Evolutionary conservation across 352 stramenopile species (phyloP), one percentile per base, ranked within the genome.

Genomic region (Globisporangium lucens): DNA sequence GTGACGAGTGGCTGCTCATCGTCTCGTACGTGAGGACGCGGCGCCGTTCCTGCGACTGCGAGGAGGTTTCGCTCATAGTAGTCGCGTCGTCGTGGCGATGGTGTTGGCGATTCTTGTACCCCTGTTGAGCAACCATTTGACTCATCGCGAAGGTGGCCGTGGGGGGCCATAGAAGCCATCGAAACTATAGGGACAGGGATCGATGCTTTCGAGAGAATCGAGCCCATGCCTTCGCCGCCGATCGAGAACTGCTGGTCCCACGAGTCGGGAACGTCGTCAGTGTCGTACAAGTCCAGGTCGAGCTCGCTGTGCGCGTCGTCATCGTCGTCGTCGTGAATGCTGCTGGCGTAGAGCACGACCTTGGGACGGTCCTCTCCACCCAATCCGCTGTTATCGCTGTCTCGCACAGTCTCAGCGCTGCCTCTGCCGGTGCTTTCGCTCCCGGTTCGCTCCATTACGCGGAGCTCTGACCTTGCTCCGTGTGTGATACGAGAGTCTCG

Each of bases 201-300:
- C 36, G 38, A 27, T 24, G 63, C 20, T 43, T 69, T 56, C 22
- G 64, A 58, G 20, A 65, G 62, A 27, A 75, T 70, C 29, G 71
- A 74, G 20, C 56, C 43, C 12, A 51, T 1, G 9, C 36, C 47
- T 20, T 60, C 49, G 20, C 30, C 66, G 3, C 29, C 59, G 41
- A 71, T 71, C 17, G 66, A 71, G 59, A 67, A 67, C 27, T 63
- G 66, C 36, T 71, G 57, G 58, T 70, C 43, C 55, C 57, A 68
- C 62, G 61, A 62, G 36, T 74, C 75, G 0, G 68, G 52, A 0
- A 71, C 62, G 9, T 87, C 77, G 27, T 91, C 79, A 20, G 68
- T 79, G 55, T 91, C 79, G 69, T 89, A 89, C 3, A 88, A 66
- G 61, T 85, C 81, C 24, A 88, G 63, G 49, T 90, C 81, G 33